Evolutionary conservation across 495 filamentous ascomycete species (phyloP), one percentile per base, ranked within the genome.

Genomic region (Pseudoneurospora amorphoporcata): DNA sequence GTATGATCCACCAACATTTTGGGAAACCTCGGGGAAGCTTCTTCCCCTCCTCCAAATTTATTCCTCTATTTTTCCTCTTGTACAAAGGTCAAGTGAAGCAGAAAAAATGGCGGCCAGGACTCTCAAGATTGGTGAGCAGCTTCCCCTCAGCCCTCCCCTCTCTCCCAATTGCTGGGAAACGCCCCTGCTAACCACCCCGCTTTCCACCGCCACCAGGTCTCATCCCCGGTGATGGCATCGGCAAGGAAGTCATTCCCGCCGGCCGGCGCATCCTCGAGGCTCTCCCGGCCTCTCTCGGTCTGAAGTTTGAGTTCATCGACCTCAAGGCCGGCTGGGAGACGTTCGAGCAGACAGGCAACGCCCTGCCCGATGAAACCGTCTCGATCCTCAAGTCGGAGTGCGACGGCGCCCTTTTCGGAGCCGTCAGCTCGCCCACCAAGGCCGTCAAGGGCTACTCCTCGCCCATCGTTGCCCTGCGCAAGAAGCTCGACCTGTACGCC

Each of bases 161-260:
- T 58, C 68, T 68, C 39, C 38, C 68, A 23, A 69, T 40, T 53
- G 9, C n/a, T 32, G 16, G 2, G 29, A 35, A 61, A 35, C 23
- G 29, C 53, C 6, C 53, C 53, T 61, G 53, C 53, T 61, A 61
- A 61, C 23, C 53, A 61, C 53, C 53, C 53, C 53, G 53, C 65
- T 35, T 68, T 69, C 68, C n/a, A 19, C 77, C 68, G 38, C 32
- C 47, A 3, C 53, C 76, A 96, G 94, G 94, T 79, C 91, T 99
- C 79, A 97, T 98, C 78, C 93, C 95, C 81, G 95, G 95, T 81
- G 95, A 99, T 85, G 95, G 95, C 81, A 99, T 99, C 82, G 95
- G 95, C 81, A 92, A 92, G 79, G 95, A 99, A 84, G 95, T 99
- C 81, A 97, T 99, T 83, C 96, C 96, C 75, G 94, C 95, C 70